These are phyloP conservation scores for Pestalotiopsis sp. DNA, from an alignment of 2,329 filamentous ascomycete genomes.

Conservation along the genomic window DNA sequence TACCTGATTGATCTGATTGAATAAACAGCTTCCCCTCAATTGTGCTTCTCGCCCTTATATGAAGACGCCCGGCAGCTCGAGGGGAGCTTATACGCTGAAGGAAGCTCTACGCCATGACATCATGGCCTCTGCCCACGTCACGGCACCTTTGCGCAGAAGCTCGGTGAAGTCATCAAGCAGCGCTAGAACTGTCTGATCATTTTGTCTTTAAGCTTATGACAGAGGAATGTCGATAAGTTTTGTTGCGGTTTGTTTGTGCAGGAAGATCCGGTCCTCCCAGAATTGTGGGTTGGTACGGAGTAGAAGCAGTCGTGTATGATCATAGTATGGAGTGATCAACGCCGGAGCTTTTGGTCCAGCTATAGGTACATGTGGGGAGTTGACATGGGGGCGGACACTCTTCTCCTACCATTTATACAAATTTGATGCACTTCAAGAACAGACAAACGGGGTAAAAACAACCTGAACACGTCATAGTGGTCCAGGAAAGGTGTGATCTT, in stretches of 20 bases:
- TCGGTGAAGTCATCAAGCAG: background rate
- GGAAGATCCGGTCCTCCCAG: background rate
- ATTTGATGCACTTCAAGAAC: no score
- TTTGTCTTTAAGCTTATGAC: background rate
- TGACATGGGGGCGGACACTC: no score
- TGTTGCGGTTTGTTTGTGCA: background rate
- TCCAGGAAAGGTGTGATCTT: no score
- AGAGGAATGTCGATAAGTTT: background rate
- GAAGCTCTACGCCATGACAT: conserved; percentile 8
- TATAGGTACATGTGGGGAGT: background rate
- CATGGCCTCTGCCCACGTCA: background rate
- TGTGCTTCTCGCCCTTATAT: background rate
- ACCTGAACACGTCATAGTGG: no score
- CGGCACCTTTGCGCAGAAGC: background rate
- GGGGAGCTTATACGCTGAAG: background rate
- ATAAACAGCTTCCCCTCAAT: background rate
- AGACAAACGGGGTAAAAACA: no score
- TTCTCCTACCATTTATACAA: no score
- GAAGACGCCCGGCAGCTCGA: background rate
- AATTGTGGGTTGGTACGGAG: background rate
- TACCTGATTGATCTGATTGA: background rate
- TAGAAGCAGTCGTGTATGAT: background rate
- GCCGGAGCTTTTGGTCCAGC: background rate
- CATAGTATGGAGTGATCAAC: background rate
- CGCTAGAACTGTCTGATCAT: background rate